Evolutionary conservation across 2,329 filamentous ascomycete species (phyloP).

Genomic region (Stemphylium lycopersici): DNA sequence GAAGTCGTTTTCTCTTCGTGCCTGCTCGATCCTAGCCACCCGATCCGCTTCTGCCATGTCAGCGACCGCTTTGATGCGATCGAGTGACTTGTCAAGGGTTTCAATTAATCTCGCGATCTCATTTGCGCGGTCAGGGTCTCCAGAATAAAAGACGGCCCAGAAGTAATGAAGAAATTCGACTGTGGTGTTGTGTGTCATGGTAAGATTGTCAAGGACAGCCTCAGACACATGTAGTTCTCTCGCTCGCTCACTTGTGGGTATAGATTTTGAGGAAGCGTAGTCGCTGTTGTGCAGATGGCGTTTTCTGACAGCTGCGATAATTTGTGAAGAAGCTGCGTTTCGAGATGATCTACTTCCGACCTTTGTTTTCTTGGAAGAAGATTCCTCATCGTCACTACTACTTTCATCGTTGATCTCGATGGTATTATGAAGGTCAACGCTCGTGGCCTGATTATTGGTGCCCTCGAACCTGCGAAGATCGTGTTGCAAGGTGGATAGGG

Average conservation of each 20-base stretch:
- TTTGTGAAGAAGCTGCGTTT: conserved; percentile 67
- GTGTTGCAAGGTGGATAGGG: conserved; percentile 67
- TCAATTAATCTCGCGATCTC: conserved; percentile 85
- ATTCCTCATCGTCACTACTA: conserved; percentile 62
- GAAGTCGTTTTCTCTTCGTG: conserved; percentile 73
- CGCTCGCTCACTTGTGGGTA: conserved; percentile 37
- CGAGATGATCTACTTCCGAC: conserved; percentile 75
- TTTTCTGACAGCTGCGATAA: conserved; percentile 68
- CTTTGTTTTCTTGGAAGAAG: conserved; percentile 62
- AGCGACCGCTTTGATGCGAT: conserved; percentile 80
- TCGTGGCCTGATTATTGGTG: conserved; percentile 42
- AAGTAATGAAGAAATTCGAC: conserved; percentile 98
- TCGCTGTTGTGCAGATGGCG: conserved; percentile 64
- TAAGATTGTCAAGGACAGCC: conserved; percentile 65
- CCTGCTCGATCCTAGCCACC: conserved; percentile 67
- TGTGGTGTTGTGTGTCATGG: conserved; percentile 86
- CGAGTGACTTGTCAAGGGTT: conserved; percentile 76
- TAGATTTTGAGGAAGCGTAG: conserved; percentile 30
- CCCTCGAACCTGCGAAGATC: conserved; percentile 62
- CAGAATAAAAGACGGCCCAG: conserved; percentile 90
- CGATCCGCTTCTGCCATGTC: conserved; percentile 79
- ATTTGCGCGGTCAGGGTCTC: conserved; percentile 77
- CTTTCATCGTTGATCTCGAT: conserved; percentile 73
- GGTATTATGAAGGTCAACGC: conserved; percentile 63
- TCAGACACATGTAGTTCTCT: conserved; percentile 46